Evolutionary conservation across 768 basidiomycete genomes (phyloP), one percentile per base, ranked within the genome.

Genomic region (Lactarius vividus): DNA sequence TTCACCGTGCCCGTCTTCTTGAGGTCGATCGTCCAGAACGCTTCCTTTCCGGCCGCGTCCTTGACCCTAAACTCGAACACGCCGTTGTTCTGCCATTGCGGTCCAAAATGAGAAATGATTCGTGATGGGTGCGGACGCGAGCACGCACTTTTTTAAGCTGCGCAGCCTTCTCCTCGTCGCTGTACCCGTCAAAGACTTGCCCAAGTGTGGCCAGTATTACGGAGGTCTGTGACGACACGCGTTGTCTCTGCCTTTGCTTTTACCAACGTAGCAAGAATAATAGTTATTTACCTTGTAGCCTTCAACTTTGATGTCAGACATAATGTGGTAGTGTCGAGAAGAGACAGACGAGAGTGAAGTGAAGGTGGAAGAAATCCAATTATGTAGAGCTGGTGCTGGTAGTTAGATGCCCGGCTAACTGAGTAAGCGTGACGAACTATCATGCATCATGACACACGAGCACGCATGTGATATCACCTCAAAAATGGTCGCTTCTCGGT

Each of bases 1-100:
- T 86, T 88, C 31, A 95, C 83, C 26, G 82, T 78, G 13, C 91
- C 92, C 16, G 83, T 82, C 79, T 89, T 89, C 84, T 98, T 97
- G 74, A 96, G 73, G 81, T 98, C 96, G 71, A 98, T 92, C 8
- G 94, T 95, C 94, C 94, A 97, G 54, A 82, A 82, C 23, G 80
- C 89, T 67, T 86, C 86, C 76, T 90, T 81, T 65, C 88, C 89
- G 18, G 83, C 80, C 33, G 77, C 82, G 73, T 94, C 93, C 75
- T 87, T 85, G 70, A 96, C 83, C 60, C 86, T 84, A 49, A 97
- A 80, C 76, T 94, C 89, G 75, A 97, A 95, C 73, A 96, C 85
- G 67, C 91, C 94, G 71, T 91, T 93, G 58, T 88, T 89, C 94
- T 57, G 57, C 37, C n/a, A 4, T 46, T n/a, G 23, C 26, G 26